Conservation (phyloP, 495 filamentous ascomycete genomes). For the Talaromyces ruber region DNA sequence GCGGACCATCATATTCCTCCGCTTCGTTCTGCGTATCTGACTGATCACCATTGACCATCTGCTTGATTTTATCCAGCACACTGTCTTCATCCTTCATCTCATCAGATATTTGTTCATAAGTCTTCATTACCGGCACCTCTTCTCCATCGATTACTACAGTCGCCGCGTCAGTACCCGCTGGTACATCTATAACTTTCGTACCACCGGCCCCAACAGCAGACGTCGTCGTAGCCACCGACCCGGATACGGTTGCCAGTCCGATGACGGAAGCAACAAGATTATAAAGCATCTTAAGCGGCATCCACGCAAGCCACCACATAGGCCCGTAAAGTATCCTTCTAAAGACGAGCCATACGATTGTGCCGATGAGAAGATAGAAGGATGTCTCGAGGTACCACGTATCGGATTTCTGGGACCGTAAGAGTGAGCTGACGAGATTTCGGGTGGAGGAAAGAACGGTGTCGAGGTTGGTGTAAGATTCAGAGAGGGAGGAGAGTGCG, state of each 20-base stretch:
- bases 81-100: slow-evolving; percentile 22
- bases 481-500: slow-evolving; percentile 68
- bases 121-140: slow-evolving; percentile 9
- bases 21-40: slow-evolving; percentile 22
- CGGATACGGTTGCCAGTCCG: slow-evolving; percentile 28
- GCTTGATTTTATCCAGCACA: slow-evolving; percentile 44
- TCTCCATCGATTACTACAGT: not conserved
- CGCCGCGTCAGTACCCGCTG: not conserved
- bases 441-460: slow-evolving; percentile 62
- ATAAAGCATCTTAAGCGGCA: slow-evolving; percentile 60
- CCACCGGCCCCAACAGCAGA: slow-evolving; percentile 1
- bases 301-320: slow-evolving; percentile 77
- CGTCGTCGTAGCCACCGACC: slow-evolving; percentile 23
- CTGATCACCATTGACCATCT: slow-evolving; percentile 44
- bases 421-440: slow-evolving; percentile 66
- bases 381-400: slow-evolving; percentile 93
- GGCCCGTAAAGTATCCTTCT: slow-evolving; percentile 80
- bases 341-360: slow-evolving; percentile 78
- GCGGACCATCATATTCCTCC: slow-evolving; percentile 34
- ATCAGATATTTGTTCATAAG: slow-evolving; percentile 17
- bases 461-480: slow-evolving; percentile 72
- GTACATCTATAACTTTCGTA: not conserved
- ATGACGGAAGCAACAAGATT: slow-evolving; percentile 37
- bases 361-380: slow-evolving; percentile 68
- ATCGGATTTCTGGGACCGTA: slow-evolving; percentile 85